Conservation (phyloP, 352 stramenopile species). For the Plasmopara viticola region DNA sequence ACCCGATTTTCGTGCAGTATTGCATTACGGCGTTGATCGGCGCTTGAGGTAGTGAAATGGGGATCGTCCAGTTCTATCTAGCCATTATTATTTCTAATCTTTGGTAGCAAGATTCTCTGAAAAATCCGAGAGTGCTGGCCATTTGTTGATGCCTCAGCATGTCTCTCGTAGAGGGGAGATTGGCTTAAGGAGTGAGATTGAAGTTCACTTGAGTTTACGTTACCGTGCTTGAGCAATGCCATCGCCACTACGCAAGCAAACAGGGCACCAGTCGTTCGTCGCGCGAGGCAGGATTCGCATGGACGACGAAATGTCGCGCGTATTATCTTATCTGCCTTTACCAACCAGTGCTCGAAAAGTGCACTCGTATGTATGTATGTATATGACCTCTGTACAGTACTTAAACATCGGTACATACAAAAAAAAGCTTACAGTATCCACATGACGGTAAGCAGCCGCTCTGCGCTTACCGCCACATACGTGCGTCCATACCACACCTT, state of each 20-base stretch:
- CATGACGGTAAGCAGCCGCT: background rate
- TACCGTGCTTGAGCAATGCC: background rate
- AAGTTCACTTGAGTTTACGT: too few species aligned
- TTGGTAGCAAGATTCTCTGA: background rate
- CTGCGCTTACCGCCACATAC: background rate
- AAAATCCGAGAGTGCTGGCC: background rate
- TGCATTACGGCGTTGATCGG: background rate
- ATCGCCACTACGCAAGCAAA: conserved; percentile 5
- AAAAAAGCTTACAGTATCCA: background rate
- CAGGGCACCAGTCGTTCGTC: conserved; percentile 12
- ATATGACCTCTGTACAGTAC: background rate
- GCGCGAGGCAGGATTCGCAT: conserved; percentile 4
- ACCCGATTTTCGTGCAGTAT: background rate
- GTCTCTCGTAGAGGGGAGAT: background rate
- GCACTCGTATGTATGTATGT: background rate
- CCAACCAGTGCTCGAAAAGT: background rate
- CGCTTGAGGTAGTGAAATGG: background rate
- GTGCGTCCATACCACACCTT: background rate
- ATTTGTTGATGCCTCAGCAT: background rate
- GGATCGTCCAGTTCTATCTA: background rate
- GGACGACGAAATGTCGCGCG: conserved; percentile 1
- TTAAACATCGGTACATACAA: too few species aligned
- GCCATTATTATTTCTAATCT: background rate
- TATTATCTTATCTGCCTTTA: background rate
- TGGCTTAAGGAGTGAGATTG: too few species aligned